Evolutionary conservation across 805 yeast species (phyloP).

Genomic region (Metschnikowia baotianmanensis): DNA sequence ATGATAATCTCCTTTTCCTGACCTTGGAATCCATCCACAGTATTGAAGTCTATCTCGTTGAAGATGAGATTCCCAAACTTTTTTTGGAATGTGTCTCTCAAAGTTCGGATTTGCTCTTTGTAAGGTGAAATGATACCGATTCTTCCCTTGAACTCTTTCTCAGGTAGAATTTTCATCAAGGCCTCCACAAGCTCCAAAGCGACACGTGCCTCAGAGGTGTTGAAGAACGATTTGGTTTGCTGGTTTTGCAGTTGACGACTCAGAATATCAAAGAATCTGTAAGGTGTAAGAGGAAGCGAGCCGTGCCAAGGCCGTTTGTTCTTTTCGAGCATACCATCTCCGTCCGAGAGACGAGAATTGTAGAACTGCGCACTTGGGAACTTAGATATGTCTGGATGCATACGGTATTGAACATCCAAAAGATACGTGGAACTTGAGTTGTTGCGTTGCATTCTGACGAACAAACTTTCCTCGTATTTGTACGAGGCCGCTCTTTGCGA

Average conservation of each 20-base stretch:
- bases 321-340: slow-evolving; percentile 60
- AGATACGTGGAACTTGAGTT: slow-evolving; percentile 61
- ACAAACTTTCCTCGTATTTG: slow-evolving; percentile 86
- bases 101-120: slow-evolving; percentile 71
- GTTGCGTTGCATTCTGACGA: slow-evolving; percentile 85
- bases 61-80: slow-evolving; percentile 62
- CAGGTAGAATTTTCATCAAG: slow-evolving; percentile 49
- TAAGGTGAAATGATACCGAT: slow-evolving; percentile 95
- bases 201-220: slow-evolving; percentile 66
- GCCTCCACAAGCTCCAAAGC: slow-evolving; percentile 63
- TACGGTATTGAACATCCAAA: slow-evolving; percentile 90
- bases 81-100: slow-evolving; percentile 55
- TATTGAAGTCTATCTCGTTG: slow-evolving; percentile 78
- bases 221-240: slow-evolving; percentile 67
- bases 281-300: slow-evolving; percentile 59
- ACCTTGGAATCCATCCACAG: slow-evolving; percentile 98
- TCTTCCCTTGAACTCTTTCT: slow-evolving; percentile 58
- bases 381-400: slow-evolving; percentile 88
- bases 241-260: slow-evolving; percentile 62
- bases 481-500: slow-evolving; percentile 81
- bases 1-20: slow-evolving; percentile 94
- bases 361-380: slow-evolving; percentile 90
- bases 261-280: slow-evolving; percentile 69
- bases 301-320: slow-evolving; percentile 78
- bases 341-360: slow-evolving; percentile 68